phyloP scores from a whole-genome alignment of 2,329 filamentous ascomycete genomes.

The Arthrobotrys conoides region DNA sequence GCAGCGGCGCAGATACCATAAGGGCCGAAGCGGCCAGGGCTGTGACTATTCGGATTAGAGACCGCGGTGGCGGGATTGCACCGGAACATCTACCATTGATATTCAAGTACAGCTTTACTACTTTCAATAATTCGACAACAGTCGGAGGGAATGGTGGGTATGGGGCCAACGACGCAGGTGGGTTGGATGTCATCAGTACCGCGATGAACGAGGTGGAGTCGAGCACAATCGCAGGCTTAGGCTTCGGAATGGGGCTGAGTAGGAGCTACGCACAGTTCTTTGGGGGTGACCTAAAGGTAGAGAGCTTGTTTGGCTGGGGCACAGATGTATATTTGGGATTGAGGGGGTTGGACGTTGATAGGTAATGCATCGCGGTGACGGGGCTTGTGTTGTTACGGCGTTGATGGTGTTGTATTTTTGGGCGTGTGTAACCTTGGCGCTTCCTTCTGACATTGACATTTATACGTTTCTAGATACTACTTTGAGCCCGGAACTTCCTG shows the following conservation, averaged over 20 bases:
- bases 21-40: conserved; percentile 68
- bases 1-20: conserved; percentile 37
- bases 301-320: conserved; percentile 95
- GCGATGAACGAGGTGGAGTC: conserved; percentile 79
- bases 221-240: conserved; percentile 90
- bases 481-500: not conserved
- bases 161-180: conserved; percentile 66
- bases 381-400: conserved; percentile 27
- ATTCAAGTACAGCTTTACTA: conserved; percentile 98
- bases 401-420: conserved; percentile 37
- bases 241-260: conserved; percentile 91
- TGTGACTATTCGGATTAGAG: conserved; percentile 94
- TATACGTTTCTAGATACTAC: conserved; percentile 6
- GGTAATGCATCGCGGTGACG: conserved; percentile 23
- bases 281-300: conserved; percentile 93
- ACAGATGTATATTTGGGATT: conserved; percentile 78
- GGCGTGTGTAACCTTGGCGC: conserved; percentile 31
- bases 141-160: conserved; percentile 32
- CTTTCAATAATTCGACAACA: conserved; percentile 73
- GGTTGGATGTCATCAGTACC: conserved; percentile 81
- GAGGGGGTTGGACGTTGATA: conserved; percentile 72
- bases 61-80: conserved; percentile 92
- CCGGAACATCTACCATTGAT: conserved; percentile 87
- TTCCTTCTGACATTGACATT: not conserved
- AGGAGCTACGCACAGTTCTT: conserved; percentile 98